Evolutionary conservation across 768 basidiomycete species (phyloP), one percentile per base, ranked within the genome.

Genomic region (Brasilioporus rufonigricans): DNA sequence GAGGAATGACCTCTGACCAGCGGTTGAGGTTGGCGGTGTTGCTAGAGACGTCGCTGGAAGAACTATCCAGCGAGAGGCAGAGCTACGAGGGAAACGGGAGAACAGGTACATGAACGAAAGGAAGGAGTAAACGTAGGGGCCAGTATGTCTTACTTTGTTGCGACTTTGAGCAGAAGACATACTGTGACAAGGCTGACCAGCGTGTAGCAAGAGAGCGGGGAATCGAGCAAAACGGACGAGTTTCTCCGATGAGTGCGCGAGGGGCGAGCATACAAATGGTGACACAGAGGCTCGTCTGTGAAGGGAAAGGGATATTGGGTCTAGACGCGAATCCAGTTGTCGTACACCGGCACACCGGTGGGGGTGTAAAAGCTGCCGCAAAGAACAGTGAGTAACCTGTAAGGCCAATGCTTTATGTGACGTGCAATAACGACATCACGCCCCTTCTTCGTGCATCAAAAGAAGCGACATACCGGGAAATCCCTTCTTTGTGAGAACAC

Each of bases 1-100:
- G 81, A 18, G 82, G 81, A 7, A 82, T 72, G 44, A 83, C 68
- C 27, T 83, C 78, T 14, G 83, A 83, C 84, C 82, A 85, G 33
- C 80, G 77, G 46, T 61, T 65, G 40, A 65, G 57, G n/a, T 54
- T 52, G 33, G 21, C 13, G 19, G 59, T 58, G 21, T 19, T 50
- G 46, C 41, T 61, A 21, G 63, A 52, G 13, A 52, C 44, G 18
- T 39, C 55, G 7, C 49, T 45, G 43, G 50, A 32, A 35, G 61
- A 43, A 29, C 48, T 38, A 36, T 71, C 65, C 46, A 67, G 41
- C 5, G 71, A 61, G 39, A 69, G 58, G 44, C 52, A 67, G 38
- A 57, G 45, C 71, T 70, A 35, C 16, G 40, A 29, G 3, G 13
- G 1, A 36, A 49, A 44, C 4, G 10, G n/a, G 6, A 12, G 41